Evolutionary conservation across 2,329 filamentous ascomycete genomes (phyloP).

Genomic region (Arthrobotrys musiformis): DNA sequence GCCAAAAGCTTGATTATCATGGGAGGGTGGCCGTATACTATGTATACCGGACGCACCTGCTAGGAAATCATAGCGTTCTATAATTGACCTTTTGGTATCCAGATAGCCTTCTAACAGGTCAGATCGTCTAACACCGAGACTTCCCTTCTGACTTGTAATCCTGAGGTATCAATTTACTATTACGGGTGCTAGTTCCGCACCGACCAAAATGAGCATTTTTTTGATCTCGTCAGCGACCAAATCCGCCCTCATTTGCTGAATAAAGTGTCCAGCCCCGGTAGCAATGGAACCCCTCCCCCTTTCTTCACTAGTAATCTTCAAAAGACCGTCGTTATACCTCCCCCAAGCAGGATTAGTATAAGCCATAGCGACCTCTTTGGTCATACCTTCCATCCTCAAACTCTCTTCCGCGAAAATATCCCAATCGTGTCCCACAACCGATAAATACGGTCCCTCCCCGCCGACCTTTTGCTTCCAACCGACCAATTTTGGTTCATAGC

Average conservation of each 20-base stretch:
- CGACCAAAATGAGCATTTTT: conserved; percentile 14
- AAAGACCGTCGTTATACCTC: conserved; percentile 68
- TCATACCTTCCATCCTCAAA: conserved; percentile 60
- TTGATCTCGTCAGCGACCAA: conserved; percentile 62
- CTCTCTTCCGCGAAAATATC: conserved; percentile 67
- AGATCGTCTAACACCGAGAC: no score
- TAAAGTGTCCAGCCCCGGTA: conserved; percentile 68
- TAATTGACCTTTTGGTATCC: background rate
- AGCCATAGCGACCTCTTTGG: conserved; percentile 64
- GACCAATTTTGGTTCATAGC: conserved; percentile 64
- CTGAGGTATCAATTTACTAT: no score
- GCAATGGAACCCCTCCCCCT: conserved; percentile 66
- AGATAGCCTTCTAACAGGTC: no score
- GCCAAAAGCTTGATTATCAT: background rate
- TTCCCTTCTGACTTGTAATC: background rate
- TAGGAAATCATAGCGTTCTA: background rate
- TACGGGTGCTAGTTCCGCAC: background rate
- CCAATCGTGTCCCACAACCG: conserved; percentile 69
- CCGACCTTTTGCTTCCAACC: conserved; percentile 52
- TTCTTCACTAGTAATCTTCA: conserved; percentile 63
- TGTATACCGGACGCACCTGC: background rate
- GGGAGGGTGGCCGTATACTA: background rate
- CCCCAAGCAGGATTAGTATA: conserved; percentile 70
- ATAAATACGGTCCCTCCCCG: conserved; percentile 63
- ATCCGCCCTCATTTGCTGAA: conserved; percentile 68